Evolutionary conservation across 208 protist species (phyloP), one percentile per base, ranked within the genome.

Genomic region (Trypanosoma congolense): DNA sequence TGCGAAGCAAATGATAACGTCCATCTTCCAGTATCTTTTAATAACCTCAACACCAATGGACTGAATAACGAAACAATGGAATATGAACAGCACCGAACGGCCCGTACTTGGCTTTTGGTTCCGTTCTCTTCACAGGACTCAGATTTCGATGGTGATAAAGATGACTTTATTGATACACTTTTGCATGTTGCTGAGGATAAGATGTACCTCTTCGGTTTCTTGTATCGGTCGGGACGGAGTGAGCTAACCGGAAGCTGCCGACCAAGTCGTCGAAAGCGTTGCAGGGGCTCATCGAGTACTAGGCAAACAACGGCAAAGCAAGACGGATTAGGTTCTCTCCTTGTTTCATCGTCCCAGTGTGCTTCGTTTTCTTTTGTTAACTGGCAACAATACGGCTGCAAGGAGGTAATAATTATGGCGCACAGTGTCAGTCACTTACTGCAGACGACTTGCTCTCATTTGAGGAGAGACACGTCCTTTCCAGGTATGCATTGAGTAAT

Each of bases 401-500:
- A 33, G 28, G 19, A 1, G 22, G 9, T 57, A 38, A 44, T 19
- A 16, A 18, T 1, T 14, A 54, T 24, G 52, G 16, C 31, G 6
- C 36, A 24, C 30, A 35, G 19, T 26, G 18, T 16, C 14, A 61
- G 19, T 4, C 46, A 43, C 12, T 56, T 2, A 10, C 43, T 12
- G 26, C 48, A 9, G 2, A 43, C 9, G 41, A 53, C 14, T 42
- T 69, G 44, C 35, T 69, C 2, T 22, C 47, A 26, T 24, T 48
- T 45, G 70, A 77, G 53, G 79, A 90, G 50, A 68, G 68, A 35
- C 44, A 63, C 30, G 58, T 40, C 26, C 83, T 81, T 66, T 76
- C 66, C 3, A 62, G 74, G 2, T 87, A 87, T 53, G 77, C 77
- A 30, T 70, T 87, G 53, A 93, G 86, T 65, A 87, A 65, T 53